Conservation (phyloP, 2,329 filamentous ascomycete species). For the Sphaerulina musiva region DNA sequence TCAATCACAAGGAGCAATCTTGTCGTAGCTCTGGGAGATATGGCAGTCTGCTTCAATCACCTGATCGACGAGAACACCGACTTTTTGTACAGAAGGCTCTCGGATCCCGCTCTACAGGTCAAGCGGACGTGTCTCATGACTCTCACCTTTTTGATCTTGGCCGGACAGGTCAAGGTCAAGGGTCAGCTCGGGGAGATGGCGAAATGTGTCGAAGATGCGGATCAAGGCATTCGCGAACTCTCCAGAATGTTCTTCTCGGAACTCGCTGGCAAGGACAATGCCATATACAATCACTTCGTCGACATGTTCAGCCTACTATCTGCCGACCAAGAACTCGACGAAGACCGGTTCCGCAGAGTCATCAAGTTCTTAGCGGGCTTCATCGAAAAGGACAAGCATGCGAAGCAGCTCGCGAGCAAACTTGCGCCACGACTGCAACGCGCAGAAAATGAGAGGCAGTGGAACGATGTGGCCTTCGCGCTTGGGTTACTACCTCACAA, state of each 20-base stretch:
- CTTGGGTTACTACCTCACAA: slow-evolving; percentile 85
- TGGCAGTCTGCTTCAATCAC: slow-evolving; percentile 99
- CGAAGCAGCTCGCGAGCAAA: slow-evolving; percentile 88
- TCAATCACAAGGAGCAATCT: slow-evolving; percentile 92
- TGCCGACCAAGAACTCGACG: slow-evolving; percentile 70
- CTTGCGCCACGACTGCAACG: slow-evolving; percentile 76
- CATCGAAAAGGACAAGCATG: slow-evolving; percentile 99
- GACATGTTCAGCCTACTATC: slow-evolving; percentile 96
- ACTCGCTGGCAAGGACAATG: slow-evolving; percentile 95
- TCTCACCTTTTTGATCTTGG: slow-evolving; percentile 90
- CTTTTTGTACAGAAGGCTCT: slow-evolving; percentile 88
- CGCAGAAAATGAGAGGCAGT: slow-evolving; percentile 89
- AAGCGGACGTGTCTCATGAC: slow-evolving; percentile 99
- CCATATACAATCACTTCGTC: slow-evolving; percentile 98
- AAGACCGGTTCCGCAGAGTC: slow-evolving; percentile 79
- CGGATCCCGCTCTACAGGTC: slow-evolving; percentile 79
- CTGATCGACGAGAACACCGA: slow-evolving; percentile 99
- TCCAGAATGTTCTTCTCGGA: slow-evolving; percentile 98
- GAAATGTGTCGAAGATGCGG: slow-evolving; percentile 94
- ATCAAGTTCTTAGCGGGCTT: slow-evolving; percentile 91
- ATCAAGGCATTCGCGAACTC: slow-evolving; percentile 87
- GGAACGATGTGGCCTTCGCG: slow-evolving; percentile 95
- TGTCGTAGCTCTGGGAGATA: slow-evolving; percentile 93
- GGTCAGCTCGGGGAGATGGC: slow-evolving; percentile 98
- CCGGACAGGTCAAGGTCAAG: slow-evolving; percentile 98